These are phyloP conservation scores for Candida sojae DNA, from an alignment of 1,139 yeast genomes.

Conservation along the genomic window DNA sequence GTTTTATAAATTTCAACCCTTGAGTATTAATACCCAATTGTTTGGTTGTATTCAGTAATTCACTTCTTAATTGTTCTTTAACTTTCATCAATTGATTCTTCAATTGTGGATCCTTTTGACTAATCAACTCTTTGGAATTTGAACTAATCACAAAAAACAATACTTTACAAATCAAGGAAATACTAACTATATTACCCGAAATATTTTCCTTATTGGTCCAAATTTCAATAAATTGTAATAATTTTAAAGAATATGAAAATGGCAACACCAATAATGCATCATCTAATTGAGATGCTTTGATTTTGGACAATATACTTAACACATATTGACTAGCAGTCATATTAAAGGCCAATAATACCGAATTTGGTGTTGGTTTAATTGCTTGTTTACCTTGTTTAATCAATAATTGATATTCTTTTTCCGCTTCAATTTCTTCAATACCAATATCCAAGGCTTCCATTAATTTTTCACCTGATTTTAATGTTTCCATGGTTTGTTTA, in stretches of 20 bases:
- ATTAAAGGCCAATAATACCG: constrained; percentile 70
- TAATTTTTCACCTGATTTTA: constrained; percentile 91
- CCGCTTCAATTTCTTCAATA: constrained; percentile 64
- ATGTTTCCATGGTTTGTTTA: constrained; percentile 85
- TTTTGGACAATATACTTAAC: constrained; percentile 64
- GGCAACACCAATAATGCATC: constrained; percentile 92
- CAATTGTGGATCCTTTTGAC: constrained; percentile 63
- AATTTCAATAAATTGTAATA: constrained; percentile 70
- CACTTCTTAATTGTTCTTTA: constrained; percentile 54
- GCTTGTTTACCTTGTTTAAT: constrained; percentile 46
- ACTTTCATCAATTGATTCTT: constrained; percentile 61
- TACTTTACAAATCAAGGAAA: constrained; percentile 71
- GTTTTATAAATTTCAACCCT: constrained; percentile 72
- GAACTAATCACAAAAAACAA: constrained; percentile 70
- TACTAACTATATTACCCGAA: constrained; percentile 44
- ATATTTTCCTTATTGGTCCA: constrained; percentile 63
- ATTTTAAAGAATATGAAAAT: constrained; percentile 74
- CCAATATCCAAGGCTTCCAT: constrained; percentile 94
- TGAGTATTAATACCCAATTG: constrained; percentile 86
- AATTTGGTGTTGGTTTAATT: constrained; percentile 61
- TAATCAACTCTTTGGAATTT: constrained; percentile 74
- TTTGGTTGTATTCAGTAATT: constrained; percentile 52
- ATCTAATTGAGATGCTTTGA: constrained; percentile 83
- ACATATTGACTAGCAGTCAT: constrained; percentile 79
- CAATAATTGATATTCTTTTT: constrained; percentile 45